Evolutionary conservation across 73 alveolate genomes (phyloP).

Genomic region (Tetrahymena elliotti): DNA sequence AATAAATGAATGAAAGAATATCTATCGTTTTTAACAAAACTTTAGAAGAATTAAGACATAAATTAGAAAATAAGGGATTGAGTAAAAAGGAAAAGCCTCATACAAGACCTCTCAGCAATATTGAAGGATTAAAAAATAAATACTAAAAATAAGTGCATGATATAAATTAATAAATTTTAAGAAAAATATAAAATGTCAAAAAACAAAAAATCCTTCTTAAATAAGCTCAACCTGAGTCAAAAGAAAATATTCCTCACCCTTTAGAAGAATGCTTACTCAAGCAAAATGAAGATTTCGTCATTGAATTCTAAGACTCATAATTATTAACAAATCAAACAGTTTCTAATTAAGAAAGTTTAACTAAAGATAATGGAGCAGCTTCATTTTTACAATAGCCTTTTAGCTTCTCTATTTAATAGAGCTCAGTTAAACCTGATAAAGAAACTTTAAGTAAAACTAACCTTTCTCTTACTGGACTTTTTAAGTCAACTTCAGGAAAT

Average conservation of each 20-base stretch:
- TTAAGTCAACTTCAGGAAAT: not conserved
- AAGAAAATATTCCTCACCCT: not conserved
- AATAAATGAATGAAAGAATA: not conserved
- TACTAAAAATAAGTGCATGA: not conserved
- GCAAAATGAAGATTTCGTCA: not conserved
- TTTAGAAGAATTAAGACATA: not conserved
- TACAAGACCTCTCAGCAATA: not conserved
- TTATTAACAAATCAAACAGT: not conserved
- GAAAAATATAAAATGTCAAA: not conserved
- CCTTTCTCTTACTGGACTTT: not conserved
- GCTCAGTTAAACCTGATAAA: not conserved
- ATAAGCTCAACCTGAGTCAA: not conserved
- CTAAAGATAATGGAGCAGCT: not conserved
- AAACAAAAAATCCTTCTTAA: not conserved
- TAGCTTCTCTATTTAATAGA: not conserved
- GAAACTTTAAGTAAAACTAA: not conserved
- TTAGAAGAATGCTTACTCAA: not conserved
- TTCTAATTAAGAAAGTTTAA: not conserved
- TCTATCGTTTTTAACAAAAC: not conserved
- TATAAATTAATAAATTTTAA: not conserved
- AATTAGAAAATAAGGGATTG: not conserved
- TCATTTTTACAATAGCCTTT: not conserved
- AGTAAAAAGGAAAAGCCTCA: not conserved
- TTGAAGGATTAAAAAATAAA: not conserved
- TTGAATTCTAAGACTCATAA: not conserved